A percentile compares a stretch with the other conserved stretches of the same genome.
Evolutionary conservation across 768 basidiomycete genomes (phyloP).

Genomic region (Lentinula edodes): DNA sequence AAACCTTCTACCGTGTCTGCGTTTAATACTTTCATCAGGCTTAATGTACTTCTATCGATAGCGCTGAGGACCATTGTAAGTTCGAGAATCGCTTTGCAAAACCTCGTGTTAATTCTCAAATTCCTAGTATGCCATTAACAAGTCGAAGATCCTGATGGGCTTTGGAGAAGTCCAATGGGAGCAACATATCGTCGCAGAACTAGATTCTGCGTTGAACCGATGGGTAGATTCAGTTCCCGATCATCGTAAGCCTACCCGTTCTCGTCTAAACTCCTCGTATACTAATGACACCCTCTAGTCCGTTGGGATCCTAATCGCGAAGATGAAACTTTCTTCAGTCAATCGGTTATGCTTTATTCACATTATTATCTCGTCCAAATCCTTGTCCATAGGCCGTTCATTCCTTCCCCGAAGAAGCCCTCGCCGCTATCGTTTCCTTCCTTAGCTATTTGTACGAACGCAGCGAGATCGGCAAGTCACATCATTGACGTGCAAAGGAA

Average conservation of each 20-base stretch:
- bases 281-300: slow-evolving; percentile 17
- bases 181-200: slow-evolving; percentile 48
- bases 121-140: slow-evolving; percentile 66
- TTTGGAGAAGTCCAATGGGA: slow-evolving; percentile 43
- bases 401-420: slow-evolving; percentile 42
- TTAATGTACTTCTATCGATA: slow-evolving; percentile 42
- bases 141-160: slow-evolving; percentile 47
- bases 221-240: slow-evolving; percentile 53
- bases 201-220: slow-evolving; percentile 53
- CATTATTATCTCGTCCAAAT: slow-evolving; percentile 37
- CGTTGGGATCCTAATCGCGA: slow-evolving; percentile 41
- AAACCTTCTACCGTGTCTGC: slow-evolving; percentile 32
- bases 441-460: slow-evolving; percentile 68
- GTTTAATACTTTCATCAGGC: slow-evolving; percentile 35
- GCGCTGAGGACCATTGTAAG: slow-evolving; percentile 38
- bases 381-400: slow-evolving; percentile 63
- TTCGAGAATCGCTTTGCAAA: slow-evolving; percentile 11
- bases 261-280: not conserved
- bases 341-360: slow-evolving; percentile 33
- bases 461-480: slow-evolving; percentile 58
- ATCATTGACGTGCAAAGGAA: slow-evolving; percentile 41
- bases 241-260: slow-evolving; percentile 23
- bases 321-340: slow-evolving; percentile 29
- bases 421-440: slow-evolving; percentile 35
- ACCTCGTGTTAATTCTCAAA: not conserved